Conservation (phyloP, 2,329 filamentous ascomycete species). For the Fusarium sp. region DNA sequence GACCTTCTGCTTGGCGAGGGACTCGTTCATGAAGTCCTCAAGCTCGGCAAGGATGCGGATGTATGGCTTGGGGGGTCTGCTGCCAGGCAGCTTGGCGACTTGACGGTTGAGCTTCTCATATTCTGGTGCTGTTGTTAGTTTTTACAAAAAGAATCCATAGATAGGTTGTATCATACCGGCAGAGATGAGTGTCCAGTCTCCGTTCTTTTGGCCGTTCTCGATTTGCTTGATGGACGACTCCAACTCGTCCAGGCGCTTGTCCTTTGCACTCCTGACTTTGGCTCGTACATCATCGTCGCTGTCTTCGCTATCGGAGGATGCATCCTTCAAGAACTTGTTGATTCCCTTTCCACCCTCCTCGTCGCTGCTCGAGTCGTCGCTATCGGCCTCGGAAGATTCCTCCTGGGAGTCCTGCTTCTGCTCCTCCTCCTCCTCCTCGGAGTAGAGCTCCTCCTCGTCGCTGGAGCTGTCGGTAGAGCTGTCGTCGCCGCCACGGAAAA, state of each 20-base stretch:
- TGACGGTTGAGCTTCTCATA: conserved; percentile 95
- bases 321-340: conserved; percentile 85
- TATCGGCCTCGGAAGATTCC: conserved; percentile 65
- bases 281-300: conserved; percentile 89
- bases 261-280: conserved; percentile 96
- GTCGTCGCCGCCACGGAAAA: conserved; percentile 91
- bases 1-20: conserved; percentile 94
- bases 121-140: conserved; percentile 65
- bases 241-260: conserved; percentile 95
- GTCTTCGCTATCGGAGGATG: conserved; percentile 80
- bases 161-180: conserved; percentile 68
- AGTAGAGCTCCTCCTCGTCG: conserved; percentile 96
- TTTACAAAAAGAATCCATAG: neutral
- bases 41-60: conserved; percentile 93
- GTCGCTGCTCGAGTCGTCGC: conserved; percentile 65
- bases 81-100: conserved; percentile 81
- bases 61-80: conserved; percentile 89
- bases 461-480: conserved; percentile 97
- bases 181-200: conserved; percentile 95
- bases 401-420: conserved; percentile 63
- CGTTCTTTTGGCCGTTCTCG: conserved; percentile 97
- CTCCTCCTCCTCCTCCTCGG: conserved; percentile 60
- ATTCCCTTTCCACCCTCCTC: conserved; percentile 79
- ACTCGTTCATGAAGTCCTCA: conserved; percentile 94
- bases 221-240: conserved; percentile 91